Evolutionary conservation across 345 rosid genomes (phyloP).

Genomic region (Pistacia atlantica): DNA sequence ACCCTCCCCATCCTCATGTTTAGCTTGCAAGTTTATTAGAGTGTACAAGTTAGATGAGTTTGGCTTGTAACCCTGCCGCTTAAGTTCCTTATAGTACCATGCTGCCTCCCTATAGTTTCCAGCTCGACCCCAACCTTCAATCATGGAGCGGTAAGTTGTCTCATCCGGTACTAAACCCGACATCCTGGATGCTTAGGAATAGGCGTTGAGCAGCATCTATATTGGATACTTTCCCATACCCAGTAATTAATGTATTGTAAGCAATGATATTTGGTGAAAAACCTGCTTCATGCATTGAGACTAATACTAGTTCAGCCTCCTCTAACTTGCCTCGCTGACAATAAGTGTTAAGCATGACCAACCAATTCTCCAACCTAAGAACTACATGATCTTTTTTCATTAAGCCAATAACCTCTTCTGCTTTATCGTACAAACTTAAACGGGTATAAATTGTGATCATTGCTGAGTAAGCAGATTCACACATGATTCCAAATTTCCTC

Average conservation of each 20-base stretch:
- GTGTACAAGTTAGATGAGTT: constrained; percentile 83
- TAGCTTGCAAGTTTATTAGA: constrained; percentile 71
- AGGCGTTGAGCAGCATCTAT: constrained; percentile 68
- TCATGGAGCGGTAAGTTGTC: constrained; percentile 84
- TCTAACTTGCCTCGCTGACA: constrained; percentile 80
- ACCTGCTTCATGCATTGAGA: constrained; percentile 57
- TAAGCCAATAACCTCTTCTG: constrained; percentile 64
- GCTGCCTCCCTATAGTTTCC: constrained; percentile 51
- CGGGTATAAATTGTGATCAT: constrained; percentile 90
- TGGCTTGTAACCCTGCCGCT: constrained; percentile 66
- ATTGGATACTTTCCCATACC: constrained; percentile 74
- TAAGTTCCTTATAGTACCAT: constrained; percentile 63
- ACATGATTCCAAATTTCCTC: constrained; percentile 64
- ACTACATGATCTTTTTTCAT: constrained; percentile 59
- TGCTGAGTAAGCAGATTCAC: constrained; percentile 86
- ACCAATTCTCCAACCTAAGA: constrained; percentile 72
- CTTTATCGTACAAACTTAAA: constrained; percentile 65
- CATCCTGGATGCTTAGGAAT: constrained; percentile 42
- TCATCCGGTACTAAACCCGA: constrained; percentile 79
- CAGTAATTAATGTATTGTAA: constrained; percentile 75
- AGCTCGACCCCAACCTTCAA: constrained; percentile 94
- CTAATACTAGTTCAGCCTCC: constrained; percentile 61
- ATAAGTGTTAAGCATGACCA: constrained; percentile 82
- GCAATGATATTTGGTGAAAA: constrained; percentile 68
- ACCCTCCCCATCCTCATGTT: constrained; percentile 65